Evolutionary conservation across 768 basidiomycete genomes (phyloP).

Genomic region (Gymnopilus junonius): DNA sequence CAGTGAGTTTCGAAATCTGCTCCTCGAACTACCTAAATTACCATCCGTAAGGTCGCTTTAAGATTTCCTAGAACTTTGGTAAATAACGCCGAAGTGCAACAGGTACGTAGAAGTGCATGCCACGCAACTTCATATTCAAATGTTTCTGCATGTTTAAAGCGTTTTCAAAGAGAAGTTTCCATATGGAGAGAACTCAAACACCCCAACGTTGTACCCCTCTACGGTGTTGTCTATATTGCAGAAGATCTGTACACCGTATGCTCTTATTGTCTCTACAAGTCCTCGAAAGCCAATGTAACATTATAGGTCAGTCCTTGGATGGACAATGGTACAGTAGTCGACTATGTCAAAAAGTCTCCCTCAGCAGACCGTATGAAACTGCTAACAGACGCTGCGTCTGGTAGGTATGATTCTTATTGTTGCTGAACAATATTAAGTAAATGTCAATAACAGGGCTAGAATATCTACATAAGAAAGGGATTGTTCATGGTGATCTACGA

Average conservation of each 20-base stretch:
- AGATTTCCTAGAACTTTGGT: conserved; percentile 39
- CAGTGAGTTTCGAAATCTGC: conserved; percentile 20
- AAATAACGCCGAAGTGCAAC: conserved; percentile 36
- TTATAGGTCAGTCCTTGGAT: conserved; percentile 50
- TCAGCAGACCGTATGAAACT: conserved; percentile 39
- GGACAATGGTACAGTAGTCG: conserved; percentile 43
- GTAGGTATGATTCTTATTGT: conserved; percentile 20
- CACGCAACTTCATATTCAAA: not conserved
- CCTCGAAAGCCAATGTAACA: not conserved
- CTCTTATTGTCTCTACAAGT: not conserved
- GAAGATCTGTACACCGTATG: conserved; percentile 38
- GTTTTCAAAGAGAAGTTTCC: conserved; percentile 45
- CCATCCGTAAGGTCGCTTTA: conserved; percentile 40
- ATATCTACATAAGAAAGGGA: conserved; percentile 41
- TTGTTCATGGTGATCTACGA: conserved; percentile 47
- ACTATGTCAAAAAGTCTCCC: conserved; percentile 36
- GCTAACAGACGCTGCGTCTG: conserved; percentile 42
- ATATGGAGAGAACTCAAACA: conserved; percentile 47
- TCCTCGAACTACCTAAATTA: not conserved
- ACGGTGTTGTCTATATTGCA: conserved; percentile 41
- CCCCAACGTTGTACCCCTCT: conserved; percentile 41
- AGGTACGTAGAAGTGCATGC: conserved; percentile 26
- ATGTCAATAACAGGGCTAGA: conserved; percentile 36
- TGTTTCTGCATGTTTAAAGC: conserved; percentile 26
- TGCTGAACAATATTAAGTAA: not conserved